Evolutionary conservation across 2,329 filamentous ascomycete genomes (phyloP).

Genomic region (Fusarium xyrophilum): DNA sequence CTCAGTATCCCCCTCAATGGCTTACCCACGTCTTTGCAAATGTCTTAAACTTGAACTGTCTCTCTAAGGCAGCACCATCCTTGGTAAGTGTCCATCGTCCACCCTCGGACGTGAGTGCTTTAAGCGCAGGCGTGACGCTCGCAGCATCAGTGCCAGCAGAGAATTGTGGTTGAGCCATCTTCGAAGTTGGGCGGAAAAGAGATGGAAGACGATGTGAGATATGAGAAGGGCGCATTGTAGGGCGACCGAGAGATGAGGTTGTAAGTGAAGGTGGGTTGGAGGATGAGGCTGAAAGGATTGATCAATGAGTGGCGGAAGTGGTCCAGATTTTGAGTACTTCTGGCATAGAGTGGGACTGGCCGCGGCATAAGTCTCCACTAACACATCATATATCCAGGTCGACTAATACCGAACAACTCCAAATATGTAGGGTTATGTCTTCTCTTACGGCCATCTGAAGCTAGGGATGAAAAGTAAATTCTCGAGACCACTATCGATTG

Average conservation of each 20-base stretch:
- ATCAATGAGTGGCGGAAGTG: conserved; percentile 17
- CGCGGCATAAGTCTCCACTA: conserved; percentile 2
- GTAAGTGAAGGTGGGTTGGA: neutral
- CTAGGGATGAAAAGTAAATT: neutral
- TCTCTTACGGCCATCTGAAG: neutral
- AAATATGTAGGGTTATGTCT: neutral
- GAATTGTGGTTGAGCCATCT: conserved; percentile 49
- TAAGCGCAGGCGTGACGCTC: conserved; percentile 46
- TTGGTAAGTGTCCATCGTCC: conserved; percentile 59
- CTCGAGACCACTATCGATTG: too few relatives aligned
- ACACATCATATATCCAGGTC: neutral
- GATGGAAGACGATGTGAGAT: conserved; percentile 9
- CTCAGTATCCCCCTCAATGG: conserved; percentile 11
- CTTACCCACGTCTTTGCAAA: conserved; percentile 71
- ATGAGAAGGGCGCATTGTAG: conserved; percentile 26
- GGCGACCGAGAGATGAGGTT: neutral
- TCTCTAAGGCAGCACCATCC: conserved; percentile 63
- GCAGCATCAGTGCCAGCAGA: conserved; percentile 55
- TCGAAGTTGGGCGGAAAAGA: conserved; percentile 23
- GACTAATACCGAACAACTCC: neutral
- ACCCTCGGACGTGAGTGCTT: conserved; percentile 49
- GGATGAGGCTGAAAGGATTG: conserved; percentile 19
- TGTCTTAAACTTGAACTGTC: conserved; percentile 68
- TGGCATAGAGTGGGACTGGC: neutral
- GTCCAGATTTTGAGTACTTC: conserved; percentile 21